Evolutionary conservation across 2,329 filamentous ascomycete genomes (phyloP).

Genomic region (Diaporthe vexans): DNA sequence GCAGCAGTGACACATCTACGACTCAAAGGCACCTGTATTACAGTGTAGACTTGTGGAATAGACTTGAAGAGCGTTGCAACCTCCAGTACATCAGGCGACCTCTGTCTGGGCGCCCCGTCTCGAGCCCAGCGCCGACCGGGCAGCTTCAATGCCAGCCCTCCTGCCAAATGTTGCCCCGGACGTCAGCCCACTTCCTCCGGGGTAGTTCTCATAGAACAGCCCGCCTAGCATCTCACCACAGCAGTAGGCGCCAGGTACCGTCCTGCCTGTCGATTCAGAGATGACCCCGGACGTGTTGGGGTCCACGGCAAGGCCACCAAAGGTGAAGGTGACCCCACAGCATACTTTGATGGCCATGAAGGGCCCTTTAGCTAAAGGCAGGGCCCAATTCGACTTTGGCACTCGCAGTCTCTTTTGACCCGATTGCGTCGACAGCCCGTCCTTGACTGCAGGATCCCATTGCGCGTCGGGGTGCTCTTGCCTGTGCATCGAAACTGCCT

Average conservation of each 20-base stretch:
- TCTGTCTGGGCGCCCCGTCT: neutral
- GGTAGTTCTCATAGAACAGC: slow-evolving; percentile 74
- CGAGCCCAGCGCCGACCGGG: slow-evolving; percentile 33
- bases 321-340: slow-evolving; percentile 78
- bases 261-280: slow-evolving; percentile 56
- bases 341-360: slow-evolving; percentile 75
- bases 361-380: slow-evolving; percentile 68
- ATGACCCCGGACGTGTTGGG: slow-evolving; percentile 68
- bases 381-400: slow-evolving; percentile 77
- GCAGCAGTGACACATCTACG: neutral
- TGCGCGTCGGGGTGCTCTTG: slow-evolving; percentile 58
- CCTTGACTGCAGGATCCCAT: slow-evolving; percentile 73
- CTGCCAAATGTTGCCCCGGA: slow-evolving; percentile 68
- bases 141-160: slow-evolving; percentile 55
- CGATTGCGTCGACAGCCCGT: slow-evolving; percentile 73
- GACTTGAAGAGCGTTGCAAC: neutral
- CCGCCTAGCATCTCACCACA: slow-evolving; percentile 77
- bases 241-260: slow-evolving; percentile 71
- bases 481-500: slow-evolving; percentile 63
- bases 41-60: no score
- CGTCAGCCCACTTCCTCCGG: slow-evolving; percentile 73
- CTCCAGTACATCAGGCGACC: neutral
- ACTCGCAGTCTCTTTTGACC: slow-evolving; percentile 56
- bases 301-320: slow-evolving; percentile 72
- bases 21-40: neutral